Base-by-base conservation (phyloP, 306 rosid genomes). In the Begonia loranthoides region DNA sequence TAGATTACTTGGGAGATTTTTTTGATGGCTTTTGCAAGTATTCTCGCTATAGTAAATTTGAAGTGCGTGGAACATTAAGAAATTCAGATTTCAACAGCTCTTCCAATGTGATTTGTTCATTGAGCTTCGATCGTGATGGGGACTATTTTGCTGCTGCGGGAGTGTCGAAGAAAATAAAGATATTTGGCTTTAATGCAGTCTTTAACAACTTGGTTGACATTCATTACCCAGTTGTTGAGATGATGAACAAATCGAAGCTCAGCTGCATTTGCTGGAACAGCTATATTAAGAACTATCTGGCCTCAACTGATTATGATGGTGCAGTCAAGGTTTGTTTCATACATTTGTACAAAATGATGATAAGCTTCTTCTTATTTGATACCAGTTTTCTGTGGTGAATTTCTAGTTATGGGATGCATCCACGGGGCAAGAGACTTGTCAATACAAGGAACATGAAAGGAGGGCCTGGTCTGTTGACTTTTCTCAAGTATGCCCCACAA, bases 401-500 rank as follows among this genome's bases (percentile, higher is more conserved):
- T 73, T 81, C 61, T 76, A 89, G 97, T 61, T 89, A 68, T 85
- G 97, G 97, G 97, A 89, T 77, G 95, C 93, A 55, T 59, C 72
- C 60, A 82, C 93, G 4, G 95, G 97, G 64, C 93, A 79, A 70
- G 84, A 54, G 59, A 74, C 82, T 71, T 59, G 81, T 77, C 81
- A 74, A 65, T 82, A 67, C 79, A 73, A 55, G 21, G 94, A 76
- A 69, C 97, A 89, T 58, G 79, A 54, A 57, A 80, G 54, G 68
- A 85, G 89, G 83, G 97, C 95, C 40, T 85, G 97, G 97, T 89
- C 95, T 36, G 87, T 89, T 52, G 97, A 89, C 74, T 89, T 89
- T 63, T 82, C 95, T 59, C 74, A 16, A 16, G 85, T 79, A 15
- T 67, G 73, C 72, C 97, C 97, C n/a, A 85, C 90, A 55, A 89